These are phyloP conservation scores for Aspergillus vadensis DNA, from an alignment of 2,329 filamentous ascomycete species.

Conservation along the genomic window DNA sequence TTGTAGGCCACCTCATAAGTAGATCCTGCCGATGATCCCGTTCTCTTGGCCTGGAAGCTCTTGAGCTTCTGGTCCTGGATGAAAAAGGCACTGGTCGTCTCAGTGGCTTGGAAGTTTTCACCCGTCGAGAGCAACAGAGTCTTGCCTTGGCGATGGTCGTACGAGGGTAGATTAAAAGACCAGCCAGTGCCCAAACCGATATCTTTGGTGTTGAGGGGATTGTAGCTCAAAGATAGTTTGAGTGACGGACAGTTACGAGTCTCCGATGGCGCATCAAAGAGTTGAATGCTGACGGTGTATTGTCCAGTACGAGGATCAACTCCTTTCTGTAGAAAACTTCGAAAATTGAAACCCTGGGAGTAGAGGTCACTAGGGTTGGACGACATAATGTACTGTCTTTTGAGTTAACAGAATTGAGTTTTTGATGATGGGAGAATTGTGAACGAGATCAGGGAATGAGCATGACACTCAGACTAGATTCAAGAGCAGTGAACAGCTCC, in stretches of 20 bases:
- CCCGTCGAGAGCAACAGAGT: not conserved
- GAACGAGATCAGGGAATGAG: too few species aligned
- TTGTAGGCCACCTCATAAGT: not conserved
- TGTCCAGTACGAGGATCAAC: not conserved
- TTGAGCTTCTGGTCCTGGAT: not conserved
- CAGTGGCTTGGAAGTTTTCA: not conserved
- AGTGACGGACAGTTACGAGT: conserved; percentile 12
- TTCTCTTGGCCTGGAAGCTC: not conserved
- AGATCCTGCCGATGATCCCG: too few species aligned
- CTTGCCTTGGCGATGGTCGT: not conserved
- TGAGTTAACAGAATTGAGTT: too few species aligned
- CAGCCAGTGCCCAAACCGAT: conserved; percentile 11
- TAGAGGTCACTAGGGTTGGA: not conserved
- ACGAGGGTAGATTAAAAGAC: conserved; percentile 7
- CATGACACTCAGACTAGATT: too few species aligned
- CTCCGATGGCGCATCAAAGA: conserved; percentile 4
- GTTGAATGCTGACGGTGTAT: conserved; percentile 3
- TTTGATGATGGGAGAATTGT: too few species aligned
- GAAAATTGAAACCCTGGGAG: not conserved
- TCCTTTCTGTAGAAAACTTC: not conserved
- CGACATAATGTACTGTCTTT: not conserved
- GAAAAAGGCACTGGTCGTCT: not conserved
- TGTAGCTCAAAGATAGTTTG: conserved; percentile 4
- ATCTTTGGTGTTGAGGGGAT: conserved; percentile 1
- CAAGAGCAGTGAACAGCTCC: too few species aligned